Conservation (phyloP, 2,329 filamentous ascomycete genomes). For the Penicillium brevicompactum region DNA sequence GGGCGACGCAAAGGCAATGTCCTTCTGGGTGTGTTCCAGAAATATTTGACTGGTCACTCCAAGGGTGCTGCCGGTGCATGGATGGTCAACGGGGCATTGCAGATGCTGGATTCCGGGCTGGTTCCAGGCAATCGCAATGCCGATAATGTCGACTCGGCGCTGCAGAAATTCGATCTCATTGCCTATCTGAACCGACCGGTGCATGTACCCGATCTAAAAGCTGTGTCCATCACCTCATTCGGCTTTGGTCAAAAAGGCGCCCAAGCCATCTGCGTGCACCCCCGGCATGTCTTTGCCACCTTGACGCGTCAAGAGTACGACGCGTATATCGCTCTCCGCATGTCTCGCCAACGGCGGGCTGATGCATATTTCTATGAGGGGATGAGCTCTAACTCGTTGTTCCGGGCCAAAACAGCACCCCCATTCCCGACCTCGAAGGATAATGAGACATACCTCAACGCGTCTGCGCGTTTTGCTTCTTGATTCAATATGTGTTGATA, state of each 20-base stretch:
- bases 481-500: background rate
- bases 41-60: constrained; percentile 94
- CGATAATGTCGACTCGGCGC: constrained; percentile 75
- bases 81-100: constrained; percentile 97
- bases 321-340: constrained; percentile 11
- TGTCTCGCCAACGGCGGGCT: background rate
- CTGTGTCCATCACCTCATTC: constrained; percentile 62
- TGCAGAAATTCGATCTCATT: constrained; percentile 35
- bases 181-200: constrained; percentile 35
- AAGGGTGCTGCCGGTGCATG: constrained; percentile 97
- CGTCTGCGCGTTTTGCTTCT: background rate
- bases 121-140: constrained; percentile 96
- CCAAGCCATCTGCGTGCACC: constrained; percentile 39
- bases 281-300: constrained; percentile 40
- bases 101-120: constrained; percentile 86
- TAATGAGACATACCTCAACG: background rate
- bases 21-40: constrained; percentile 92
- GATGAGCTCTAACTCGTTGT: background rate
- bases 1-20: constrained; percentile 94
- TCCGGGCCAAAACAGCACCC: background rate
- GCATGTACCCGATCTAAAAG: constrained; percentile 30
- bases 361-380: background rate
- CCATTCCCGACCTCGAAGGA: background rate
- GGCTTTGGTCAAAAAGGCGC: constrained; percentile 99
- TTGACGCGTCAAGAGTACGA: constrained; percentile 14